Percentiles rank a stretch among this genome's conserved stretches.
Evolutionary conservation across 768 basidiomycete genomes (phyloP).

Genomic region (Serpula lacrymans): DNA sequence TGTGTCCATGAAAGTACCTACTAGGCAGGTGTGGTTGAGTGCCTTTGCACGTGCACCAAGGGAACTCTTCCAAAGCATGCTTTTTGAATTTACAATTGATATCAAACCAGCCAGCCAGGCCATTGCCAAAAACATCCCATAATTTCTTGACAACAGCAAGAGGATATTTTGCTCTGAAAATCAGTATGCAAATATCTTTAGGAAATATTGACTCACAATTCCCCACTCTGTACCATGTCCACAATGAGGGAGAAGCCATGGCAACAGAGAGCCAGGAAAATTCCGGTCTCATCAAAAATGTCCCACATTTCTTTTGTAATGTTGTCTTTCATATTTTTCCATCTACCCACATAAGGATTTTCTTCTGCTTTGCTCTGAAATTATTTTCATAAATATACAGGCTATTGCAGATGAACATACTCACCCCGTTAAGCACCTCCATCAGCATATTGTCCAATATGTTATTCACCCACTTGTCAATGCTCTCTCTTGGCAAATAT

Average conservation of each 20-base stretch:
- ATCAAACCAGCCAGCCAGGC: conserved; percentile 9
- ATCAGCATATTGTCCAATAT: neutral
- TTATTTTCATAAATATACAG: conserved; percentile 4
- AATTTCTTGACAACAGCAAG: conserved; percentile 18
- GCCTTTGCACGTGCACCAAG: conserved; percentile 11
- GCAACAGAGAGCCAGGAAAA: conserved; percentile 33
- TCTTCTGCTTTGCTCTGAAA: neutral
- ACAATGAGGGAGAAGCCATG: conserved; percentile 30
- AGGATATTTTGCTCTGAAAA: conserved; percentile 17
- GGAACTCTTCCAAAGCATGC: conserved; percentile 14
- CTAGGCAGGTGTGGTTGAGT: too few relatives aligned
- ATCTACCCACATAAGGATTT: conserved; percentile 10
- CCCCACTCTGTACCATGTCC: conserved; percentile 35
- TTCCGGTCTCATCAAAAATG: conserved; percentile 34
- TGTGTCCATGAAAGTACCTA: too few relatives aligned
- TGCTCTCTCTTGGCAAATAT: neutral
- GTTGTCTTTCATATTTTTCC: conserved; percentile 13
- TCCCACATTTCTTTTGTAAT: conserved; percentile 29
- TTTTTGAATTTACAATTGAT: conserved; percentile 24
- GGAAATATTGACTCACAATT: conserved; percentile 34
- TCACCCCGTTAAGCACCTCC: conserved; percentile 1
- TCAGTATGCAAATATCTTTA: neutral
- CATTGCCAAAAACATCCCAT: conserved; percentile 14
- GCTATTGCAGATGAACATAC: too few relatives aligned
- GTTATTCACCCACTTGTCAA: conserved; percentile 1